phyloP scores from a whole-genome alignment of 192 early-diverging fungal genomes.

The Coemansia sp. region DNA sequence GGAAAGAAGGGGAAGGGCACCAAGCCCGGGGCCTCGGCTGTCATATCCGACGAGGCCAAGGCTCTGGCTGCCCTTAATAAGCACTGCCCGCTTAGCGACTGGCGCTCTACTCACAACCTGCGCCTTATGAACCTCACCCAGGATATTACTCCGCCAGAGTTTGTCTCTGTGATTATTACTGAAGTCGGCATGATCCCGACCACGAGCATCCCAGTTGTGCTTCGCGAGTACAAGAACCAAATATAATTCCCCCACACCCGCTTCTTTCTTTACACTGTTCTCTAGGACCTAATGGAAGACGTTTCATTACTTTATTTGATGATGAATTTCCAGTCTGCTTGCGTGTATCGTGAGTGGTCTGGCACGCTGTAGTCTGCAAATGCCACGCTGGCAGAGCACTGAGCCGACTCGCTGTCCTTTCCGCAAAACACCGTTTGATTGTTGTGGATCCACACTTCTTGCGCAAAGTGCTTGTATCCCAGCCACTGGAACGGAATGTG shows the following conservation, averaged over 20 bases:
- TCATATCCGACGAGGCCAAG: conserved; percentile 22
- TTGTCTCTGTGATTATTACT: conserved; percentile 83
- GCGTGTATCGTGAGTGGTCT: conserved; percentile 39
- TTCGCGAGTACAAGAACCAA: conserved; percentile 54
- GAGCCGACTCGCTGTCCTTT: conserved; percentile 13
- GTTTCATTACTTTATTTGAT: not conserved
- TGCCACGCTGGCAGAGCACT: conserved; percentile 24
- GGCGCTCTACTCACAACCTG: conserved; percentile 73
- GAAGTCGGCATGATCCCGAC: conserved; percentile 90
- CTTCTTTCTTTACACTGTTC: not conserved
- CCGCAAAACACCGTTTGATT: conserved; percentile 41
- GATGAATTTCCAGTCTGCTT: conserved; percentile 24
- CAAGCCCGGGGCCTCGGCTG: conserved; percentile 13
- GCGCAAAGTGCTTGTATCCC: conserved; percentile 38
- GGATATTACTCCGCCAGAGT: conserved; percentile 93
- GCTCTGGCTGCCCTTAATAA: conserved; percentile 12
- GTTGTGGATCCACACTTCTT: conserved; percentile 48
- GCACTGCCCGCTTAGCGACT: conserved; percentile 53
- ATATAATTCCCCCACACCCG: not conserved
- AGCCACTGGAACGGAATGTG: conserved; percentile 52
- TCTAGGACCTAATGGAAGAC: conserved; percentile 1
- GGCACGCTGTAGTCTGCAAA: conserved; percentile 31
- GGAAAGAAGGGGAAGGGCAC: conserved; percentile 19
- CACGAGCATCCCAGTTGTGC: conserved; percentile 76
- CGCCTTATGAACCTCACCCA: conserved; percentile 87